A percentile compares a stretch with the other conserved stretches of the same genome.
phyloP scores from a whole-genome alignment of 495 filamentous ascomycete species.

The Aspergillus steynii region DNA sequence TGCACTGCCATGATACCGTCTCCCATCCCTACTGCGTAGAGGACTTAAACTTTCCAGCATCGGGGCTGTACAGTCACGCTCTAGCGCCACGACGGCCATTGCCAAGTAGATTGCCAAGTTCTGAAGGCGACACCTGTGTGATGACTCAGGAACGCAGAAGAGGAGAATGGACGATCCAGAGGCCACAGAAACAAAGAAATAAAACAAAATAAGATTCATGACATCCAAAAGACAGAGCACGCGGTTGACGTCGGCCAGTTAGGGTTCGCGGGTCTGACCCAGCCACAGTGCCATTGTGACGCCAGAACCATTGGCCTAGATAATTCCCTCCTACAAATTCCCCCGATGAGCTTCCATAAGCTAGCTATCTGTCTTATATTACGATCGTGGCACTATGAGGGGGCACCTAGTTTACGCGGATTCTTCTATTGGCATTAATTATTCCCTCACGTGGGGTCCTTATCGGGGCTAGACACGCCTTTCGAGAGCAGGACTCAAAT shows the following conservation, averaged over 20 bases:
- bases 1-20: background rate
- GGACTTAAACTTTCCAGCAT: background rate
- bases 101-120: background rate
- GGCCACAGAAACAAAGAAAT: background rate
- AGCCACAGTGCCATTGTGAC: conserved; percentile 1
- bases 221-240: background rate
- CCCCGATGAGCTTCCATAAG: background rate
- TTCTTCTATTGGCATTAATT: conserved; percentile 10
- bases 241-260: background rate
- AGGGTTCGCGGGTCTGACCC: background rate
- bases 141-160: background rate
- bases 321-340: conserved; percentile 18
- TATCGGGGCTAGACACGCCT: background rate
- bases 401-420: background rate
- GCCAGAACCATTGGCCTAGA: conserved; percentile 6
- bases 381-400: background rate
- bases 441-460: conserved; percentile 10
- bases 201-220: background rate
- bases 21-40: background rate
- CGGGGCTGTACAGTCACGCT: background rate
- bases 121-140: background rate
- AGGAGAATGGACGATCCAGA: background rate
- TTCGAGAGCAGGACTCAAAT: background rate
- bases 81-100: background rate
- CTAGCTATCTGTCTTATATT: background rate